Conservation (phyloP, 1,284 basidiomycete species). For the Ganoderma leucocontextum region DNA sequence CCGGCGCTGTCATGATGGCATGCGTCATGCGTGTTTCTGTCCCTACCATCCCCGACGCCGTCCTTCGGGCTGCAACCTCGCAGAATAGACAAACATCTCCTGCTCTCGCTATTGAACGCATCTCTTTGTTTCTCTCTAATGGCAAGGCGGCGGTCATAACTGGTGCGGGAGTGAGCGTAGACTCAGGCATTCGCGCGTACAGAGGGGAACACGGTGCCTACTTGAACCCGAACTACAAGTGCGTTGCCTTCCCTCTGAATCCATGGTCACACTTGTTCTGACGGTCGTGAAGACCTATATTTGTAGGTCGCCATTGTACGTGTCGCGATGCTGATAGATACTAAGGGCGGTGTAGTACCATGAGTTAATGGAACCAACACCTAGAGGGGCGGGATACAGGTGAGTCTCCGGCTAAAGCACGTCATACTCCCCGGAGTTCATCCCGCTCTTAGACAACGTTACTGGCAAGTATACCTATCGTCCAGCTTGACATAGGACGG, state of each 20-base stretch:
- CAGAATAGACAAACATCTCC: slow-evolving; percentile 52
- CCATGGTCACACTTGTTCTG: slow-evolving; percentile 63
- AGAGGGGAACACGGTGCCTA: slow-evolving; percentile 85
- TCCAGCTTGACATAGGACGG: too few relatives aligned
- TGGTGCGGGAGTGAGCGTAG: slow-evolving; percentile 92
- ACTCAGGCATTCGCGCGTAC: slow-evolving; percentile 91
- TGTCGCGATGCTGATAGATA: neutral
- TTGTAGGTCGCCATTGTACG: slow-evolving; percentile 30
- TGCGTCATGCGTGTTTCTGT: slow-evolving; percentile 74
- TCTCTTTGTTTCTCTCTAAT: slow-evolving; percentile 70
- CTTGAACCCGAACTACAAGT: slow-evolving; percentile 93
- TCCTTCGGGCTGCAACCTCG: slow-evolving; percentile 52
- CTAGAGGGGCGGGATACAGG: slow-evolving; percentile 75
- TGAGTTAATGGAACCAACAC: slow-evolving; percentile 77
- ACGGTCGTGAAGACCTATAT: slow-evolving; percentile 42
- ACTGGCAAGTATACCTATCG: slow-evolving; percentile 58
- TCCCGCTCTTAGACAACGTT: slow-evolving; percentile 64
- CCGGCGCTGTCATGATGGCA: too few relatives aligned
- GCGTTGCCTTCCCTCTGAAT: slow-evolving; percentile 38
- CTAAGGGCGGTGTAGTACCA: slow-evolving; percentile 63
- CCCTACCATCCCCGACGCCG: slow-evolving; percentile 74
- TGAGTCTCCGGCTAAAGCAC: slow-evolving; percentile 38
- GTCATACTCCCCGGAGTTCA: slow-evolving; percentile 6
- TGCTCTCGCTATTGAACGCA: slow-evolving; percentile 66
- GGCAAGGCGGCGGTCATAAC: slow-evolving; percentile 83